Evolutionary conservation across 805 yeast species (phyloP), one percentile per base, ranked within the genome.

Genomic region (Wickerhamomyces strasburgensis): DNA sequence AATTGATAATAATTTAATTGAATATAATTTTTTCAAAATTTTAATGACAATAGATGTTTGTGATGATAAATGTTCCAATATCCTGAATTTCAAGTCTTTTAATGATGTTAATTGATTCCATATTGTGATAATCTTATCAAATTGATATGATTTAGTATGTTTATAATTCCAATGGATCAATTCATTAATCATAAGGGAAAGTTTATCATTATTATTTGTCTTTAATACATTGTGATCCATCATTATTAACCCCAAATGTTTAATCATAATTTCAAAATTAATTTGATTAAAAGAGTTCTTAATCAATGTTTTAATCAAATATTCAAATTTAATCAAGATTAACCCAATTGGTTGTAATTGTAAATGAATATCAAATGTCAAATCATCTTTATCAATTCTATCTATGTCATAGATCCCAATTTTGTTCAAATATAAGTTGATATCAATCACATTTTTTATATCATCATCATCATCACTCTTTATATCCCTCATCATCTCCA

Each of bases 141-240:
- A 33, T 5, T 26, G 33, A 10, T 29, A 31, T 9, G 19, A 4
- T 4, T 21, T 27, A 5, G 27, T 36, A 16, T 29, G 14, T 13
- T 18, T n/a, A 13, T n/a, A 14, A 14, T 28, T 37, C 19, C 30
- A 29, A 4, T 29, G 23, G 5, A 40, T 4, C 4, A 40, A 24
- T 4, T 25, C 16, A 3, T 24, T 24, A 9, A 36, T 2, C 14
- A 40, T 33, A 3, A 15, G 14, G 10, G 24, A 11, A 24, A 38
- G 19, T 13, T 14, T 7, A 2, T 17, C n/a, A 10, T 36, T 17
- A 19, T 26, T 19, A n/a, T 29, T 11, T 5, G 19, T 16, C 5
- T 29, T 15, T 26, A 26, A 30, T 5, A 43, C 37, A 14, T 44
- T 31, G 4, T 34, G 21, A 17, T 43, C 47, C 44, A 43, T 43